Evolutionary conservation across 768 basidiomycete species (phyloP).

Genomic region (Tricholoma hemisulphureum): DNA sequence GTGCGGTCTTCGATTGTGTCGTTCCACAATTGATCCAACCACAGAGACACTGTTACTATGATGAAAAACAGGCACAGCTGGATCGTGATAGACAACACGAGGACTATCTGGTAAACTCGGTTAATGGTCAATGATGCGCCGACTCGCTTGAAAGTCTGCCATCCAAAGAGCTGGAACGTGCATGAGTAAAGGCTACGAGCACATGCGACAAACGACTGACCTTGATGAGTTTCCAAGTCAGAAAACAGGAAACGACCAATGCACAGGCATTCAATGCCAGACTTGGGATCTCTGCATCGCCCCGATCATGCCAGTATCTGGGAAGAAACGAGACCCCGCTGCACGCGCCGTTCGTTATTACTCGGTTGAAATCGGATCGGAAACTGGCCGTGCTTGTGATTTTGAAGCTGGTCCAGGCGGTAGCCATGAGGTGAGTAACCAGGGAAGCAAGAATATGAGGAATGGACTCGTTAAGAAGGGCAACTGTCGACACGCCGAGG

Average conservation of each 20-base stretch:
- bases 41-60: constrained; percentile 62
- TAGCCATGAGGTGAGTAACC: constrained; percentile 70
- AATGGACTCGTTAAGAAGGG: constrained; percentile 73
- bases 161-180: constrained; percentile 63
- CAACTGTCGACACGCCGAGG: constrained; percentile 73
- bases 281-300: constrained; percentile 60
- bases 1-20: constrained; percentile 59
- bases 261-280: constrained; percentile 61
- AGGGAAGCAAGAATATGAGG: constrained; percentile 77
- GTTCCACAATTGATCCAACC: constrained; percentile 75
- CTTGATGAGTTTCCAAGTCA: constrained; percentile 76
- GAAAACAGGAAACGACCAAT: constrained; percentile 55
- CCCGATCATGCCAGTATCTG: constrained; percentile 62
- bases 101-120: constrained; percentile 69
- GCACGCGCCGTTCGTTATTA: constrained; percentile 69
- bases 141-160: constrained; percentile 87
- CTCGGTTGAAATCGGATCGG: constrained; percentile 49
- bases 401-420: constrained; percentile 71
- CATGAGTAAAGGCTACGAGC: not conserved
- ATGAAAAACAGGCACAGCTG: constrained; percentile 82
- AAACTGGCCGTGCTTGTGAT: constrained; percentile 60
- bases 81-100: constrained; percentile 66
- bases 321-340: constrained; percentile 51
- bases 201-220: constrained; percentile 31
- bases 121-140: constrained; percentile 75